Conservation (phyloP, 2,329 filamentous ascomycete species). For the Lecanicillium sp. region DNA sequence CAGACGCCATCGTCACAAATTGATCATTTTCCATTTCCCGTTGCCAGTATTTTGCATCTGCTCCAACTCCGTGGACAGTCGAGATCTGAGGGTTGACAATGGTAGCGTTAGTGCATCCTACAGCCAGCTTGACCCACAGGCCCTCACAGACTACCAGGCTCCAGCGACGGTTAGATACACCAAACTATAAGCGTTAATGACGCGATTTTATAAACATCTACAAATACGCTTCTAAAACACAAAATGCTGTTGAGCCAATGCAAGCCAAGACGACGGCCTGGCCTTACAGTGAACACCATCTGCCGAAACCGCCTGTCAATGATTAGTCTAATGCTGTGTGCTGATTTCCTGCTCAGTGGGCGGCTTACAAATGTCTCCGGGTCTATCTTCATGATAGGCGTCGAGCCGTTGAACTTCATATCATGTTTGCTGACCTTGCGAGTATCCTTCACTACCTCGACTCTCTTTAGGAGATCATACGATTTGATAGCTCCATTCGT, state of each 20-base stretch:
- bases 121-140: no score
- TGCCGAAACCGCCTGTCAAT: constrained; percentile 1
- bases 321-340: background rate
- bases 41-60: no score
- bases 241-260: constrained; percentile 6
- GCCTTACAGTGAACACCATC: constrained; percentile 4
- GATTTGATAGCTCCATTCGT: constrained; percentile 56
- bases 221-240: background rate
- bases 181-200: no score
- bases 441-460: constrained; percentile 75
- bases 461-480: constrained; percentile 70
- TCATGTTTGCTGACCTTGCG: constrained; percentile 70
- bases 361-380: constrained; percentile 50
- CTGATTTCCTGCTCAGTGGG: background rate
- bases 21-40: constrained; percentile 13
- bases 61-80: no score
- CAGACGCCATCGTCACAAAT: constrained; percentile 16
- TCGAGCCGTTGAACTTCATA: constrained; percentile 82
- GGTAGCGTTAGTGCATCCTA: no score
- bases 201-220: background rate
- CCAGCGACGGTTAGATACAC: no score
- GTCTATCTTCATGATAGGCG: constrained; percentile 85
- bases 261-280: constrained; percentile 1
- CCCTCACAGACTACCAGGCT: no score
- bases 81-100: no score